Percentiles rank a stretch among this genome's conserved stretches.
Evolutionary conservation across 495 filamentous ascomycete species (phyloP).

Genomic region (Lentithecium fluviatile): DNA sequence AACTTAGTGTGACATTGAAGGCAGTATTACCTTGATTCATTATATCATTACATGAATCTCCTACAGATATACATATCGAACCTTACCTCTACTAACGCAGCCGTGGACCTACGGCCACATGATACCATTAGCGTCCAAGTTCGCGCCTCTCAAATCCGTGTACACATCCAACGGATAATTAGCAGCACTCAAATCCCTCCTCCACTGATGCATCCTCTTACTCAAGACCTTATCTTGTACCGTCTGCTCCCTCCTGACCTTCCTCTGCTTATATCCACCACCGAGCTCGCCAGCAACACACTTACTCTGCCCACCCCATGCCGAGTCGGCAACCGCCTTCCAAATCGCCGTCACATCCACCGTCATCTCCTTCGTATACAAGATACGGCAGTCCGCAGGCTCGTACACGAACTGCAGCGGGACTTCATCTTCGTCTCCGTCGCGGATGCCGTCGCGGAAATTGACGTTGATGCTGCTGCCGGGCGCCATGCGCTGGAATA

Average conservation of each 20-base stretch:
- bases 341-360: constrained; percentile 38
- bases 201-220: constrained; percentile 25
- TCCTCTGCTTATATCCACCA: constrained; percentile 10
- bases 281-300: constrained; percentile 23
- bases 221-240: constrained; percentile 8
- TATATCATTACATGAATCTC: background rate
- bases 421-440: constrained; percentile 33
- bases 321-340: constrained; percentile 35
- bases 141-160: constrained; percentile 17
- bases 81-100: background rate
- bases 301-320: constrained; percentile 34
- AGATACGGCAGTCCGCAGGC: constrained; percentile 40
- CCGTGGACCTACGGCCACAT: constrained; percentile 15
- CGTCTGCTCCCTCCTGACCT: constrained; percentile 14
- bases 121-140: constrained; percentile 7
- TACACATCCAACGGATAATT: constrained; percentile 32
- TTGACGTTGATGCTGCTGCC: constrained; percentile 31
- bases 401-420: constrained; percentile 44
- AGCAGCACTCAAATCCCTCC: background rate
- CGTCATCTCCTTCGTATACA: constrained; percentile 41
- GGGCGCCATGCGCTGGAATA: constrained; percentile 24
- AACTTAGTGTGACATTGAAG: too few relatives aligned
- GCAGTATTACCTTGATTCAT: background rate
- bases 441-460: constrained; percentile 38
- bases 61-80: background rate